Evolutionary conservation across 169 alveolate species (phyloP), one percentile per base, ranked within the genome.

Genomic region (Toxoplasma gondii): DNA sequence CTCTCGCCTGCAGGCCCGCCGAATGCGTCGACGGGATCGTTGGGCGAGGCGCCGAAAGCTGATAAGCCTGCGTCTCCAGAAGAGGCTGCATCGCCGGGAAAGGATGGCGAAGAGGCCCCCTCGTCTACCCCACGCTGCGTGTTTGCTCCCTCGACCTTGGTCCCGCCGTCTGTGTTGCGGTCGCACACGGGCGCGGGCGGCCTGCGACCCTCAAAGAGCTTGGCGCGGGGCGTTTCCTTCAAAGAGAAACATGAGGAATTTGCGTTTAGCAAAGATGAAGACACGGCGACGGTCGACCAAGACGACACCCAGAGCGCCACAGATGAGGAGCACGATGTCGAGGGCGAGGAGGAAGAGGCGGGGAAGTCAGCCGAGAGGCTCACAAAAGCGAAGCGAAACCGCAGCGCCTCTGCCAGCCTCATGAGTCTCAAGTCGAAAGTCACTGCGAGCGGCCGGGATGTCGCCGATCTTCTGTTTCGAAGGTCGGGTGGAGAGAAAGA

Each of bases 241-340:
- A 90, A 90, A 43, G 93, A 90, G 70, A 70, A 36, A n/a, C 93
- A 36, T 70, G 93, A 90, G 45, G 93, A 90, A 29, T 90, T 44
- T 45, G 39, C 38, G 44, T 90, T 90, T 45, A 69, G 39, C 58
- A 90, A 90, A 67, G 93, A 90, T 34, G 93, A 70, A 49, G 90
- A 82, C 29, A 78, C 86, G 49, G 86, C 43, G 22, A 38, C 44
- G 22, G 44, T 17, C 19, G 45, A n/a, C 86, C 39, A 38, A 78
- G 86, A 78, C 49, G 86, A 78, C 27, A 17, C 19, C 5, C 31
- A 38, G 29, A 82, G 90, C 41, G 90, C 2, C 53, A 16, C 53
- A 5, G 90, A 17, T 22, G 90, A 36, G 67, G 58, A 39, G 67
- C 44, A 0, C 1, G 90, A 27, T 1, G 90, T 31, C n/a, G 90